Percentiles rank a stretch among this genome's conserved stretches.
Conservation (phyloP, 2,329 filamentous ascomycete genomes). For the Pseudocercospora ulei region DNA sequence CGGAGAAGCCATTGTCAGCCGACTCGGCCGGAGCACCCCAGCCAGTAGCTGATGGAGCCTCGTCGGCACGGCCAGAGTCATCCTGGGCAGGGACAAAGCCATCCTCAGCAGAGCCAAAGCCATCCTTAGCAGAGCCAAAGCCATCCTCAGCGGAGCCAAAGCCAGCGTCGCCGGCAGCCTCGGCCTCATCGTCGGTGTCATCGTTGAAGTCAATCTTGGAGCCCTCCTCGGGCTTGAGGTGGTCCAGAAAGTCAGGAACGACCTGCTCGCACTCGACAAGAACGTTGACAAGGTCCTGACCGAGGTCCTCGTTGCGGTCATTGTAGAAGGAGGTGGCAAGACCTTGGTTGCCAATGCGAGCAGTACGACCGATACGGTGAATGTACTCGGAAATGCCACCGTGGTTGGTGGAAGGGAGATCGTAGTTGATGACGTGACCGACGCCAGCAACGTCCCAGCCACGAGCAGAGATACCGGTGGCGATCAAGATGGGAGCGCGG, state of each 20-base stretch:
- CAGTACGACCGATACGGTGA: constrained; percentile 91
- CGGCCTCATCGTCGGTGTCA: constrained; percentile 41
- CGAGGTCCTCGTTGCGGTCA: constrained; percentile 63
- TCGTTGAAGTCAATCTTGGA: constrained; percentile 46
- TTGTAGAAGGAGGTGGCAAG: constrained; percentile 84
- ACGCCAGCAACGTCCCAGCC: constrained; percentile 83
- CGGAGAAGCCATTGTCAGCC: constrained; percentile 21
- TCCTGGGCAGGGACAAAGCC: no score
- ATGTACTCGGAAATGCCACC: constrained; percentile 92
- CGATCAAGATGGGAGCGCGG: constrained; percentile 66
- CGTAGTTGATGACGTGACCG: constrained; percentile 86
- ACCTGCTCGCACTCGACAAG: constrained; percentile 68
- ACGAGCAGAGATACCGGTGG: constrained; percentile 77
- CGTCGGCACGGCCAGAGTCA: constrained; percentile 8
- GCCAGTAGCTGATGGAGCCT: constrained; percentile 8
- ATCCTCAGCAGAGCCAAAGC: constrained; percentile 9
- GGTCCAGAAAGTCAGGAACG: constrained; percentile 70
- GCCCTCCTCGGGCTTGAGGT: constrained; percentile 51
- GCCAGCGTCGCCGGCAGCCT: constrained; percentile 13
- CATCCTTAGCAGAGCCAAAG: constrained; percentile 17
- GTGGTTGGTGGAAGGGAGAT: constrained; percentile 62
- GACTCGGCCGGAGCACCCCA: constrained; percentile 7
- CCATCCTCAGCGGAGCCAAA: constrained; percentile 15
- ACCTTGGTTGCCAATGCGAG: constrained; percentile 79
- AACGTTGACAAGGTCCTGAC: constrained; percentile 64